These are phyloP conservation scores for Tuber melanosporum DNA, from an alignment of 495 filamentous ascomycete genomes.

Conservation along the genomic window DNA sequence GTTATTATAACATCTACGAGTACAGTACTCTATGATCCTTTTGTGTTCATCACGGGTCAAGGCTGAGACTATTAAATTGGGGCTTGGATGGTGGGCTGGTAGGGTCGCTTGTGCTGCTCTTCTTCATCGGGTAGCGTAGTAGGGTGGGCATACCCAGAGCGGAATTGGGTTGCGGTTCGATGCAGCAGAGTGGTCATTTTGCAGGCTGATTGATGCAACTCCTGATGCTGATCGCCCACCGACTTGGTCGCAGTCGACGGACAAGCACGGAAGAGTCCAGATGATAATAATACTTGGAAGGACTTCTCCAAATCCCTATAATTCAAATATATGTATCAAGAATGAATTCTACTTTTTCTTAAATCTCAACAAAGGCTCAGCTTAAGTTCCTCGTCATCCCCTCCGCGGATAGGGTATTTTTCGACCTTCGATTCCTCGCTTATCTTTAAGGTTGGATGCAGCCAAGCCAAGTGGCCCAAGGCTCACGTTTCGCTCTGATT, in stretches of 20 bases:
- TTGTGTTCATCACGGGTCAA: background rate
- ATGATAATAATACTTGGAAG: background rate
- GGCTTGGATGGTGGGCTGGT: background rate
- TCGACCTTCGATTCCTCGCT: background rate
- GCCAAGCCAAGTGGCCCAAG: background rate
- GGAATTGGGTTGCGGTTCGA: background rate
- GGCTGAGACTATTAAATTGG: background rate
- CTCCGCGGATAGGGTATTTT: background rate
- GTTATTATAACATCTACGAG: background rate
- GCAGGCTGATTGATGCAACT: background rate
- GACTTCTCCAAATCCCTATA: background rate
- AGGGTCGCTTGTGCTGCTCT: background rate
- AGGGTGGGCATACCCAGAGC: background rate
- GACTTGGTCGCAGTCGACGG: background rate
- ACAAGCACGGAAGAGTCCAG: background rate
- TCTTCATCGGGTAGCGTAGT: background rate
- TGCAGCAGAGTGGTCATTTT: background rate
- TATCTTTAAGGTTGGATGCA: background rate
- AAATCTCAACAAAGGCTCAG: background rate
- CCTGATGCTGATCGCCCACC: background rate
- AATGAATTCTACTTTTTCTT: background rate
- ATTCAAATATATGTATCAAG: background rate
- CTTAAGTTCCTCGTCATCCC: background rate
- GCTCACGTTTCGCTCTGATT: conserved; percentile 2
- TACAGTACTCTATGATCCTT: background rate